These are phyloP conservation scores for Plasmodium reichenowi DNA, from an alignment of 169 alveolate genomes.

Conservation along the genomic window DNA sequence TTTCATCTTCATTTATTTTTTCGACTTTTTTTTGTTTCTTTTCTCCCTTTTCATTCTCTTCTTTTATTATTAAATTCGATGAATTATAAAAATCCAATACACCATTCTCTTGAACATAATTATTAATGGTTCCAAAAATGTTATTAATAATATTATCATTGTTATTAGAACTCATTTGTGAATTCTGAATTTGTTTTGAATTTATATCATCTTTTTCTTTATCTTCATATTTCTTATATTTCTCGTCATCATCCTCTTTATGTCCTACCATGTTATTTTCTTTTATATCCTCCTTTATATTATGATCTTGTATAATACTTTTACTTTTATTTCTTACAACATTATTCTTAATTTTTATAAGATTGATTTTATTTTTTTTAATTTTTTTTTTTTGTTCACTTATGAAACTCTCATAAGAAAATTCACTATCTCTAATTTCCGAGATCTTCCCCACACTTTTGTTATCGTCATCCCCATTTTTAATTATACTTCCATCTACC, in stretches of 20 bases:
- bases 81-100: slow-evolving; percentile 48
- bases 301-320: background rate
- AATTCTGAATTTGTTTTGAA: background rate
- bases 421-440: slow-evolving; percentile 72
- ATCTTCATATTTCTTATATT: background rate
- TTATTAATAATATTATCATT: slow-evolving; percentile 17
- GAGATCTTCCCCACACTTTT: slow-evolving; percentile 26
- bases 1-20: background rate
- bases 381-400: slow-evolving; percentile 63
- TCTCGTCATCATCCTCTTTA: background rate
- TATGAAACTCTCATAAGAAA: slow-evolving; percentile 72
- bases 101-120: slow-evolving; percentile 62
- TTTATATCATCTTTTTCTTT: background rate
- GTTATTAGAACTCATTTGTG: background rate
- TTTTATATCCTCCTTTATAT: background rate
- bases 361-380: slow-evolving; percentile 51
- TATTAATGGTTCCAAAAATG: slow-evolving; percentile 25
- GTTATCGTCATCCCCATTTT: slow-evolving; percentile 8
- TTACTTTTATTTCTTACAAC: slow-evolving; percentile 10
- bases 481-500: background rate
- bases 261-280: background rate
- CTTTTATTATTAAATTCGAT: background rate
- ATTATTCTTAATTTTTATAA: slow-evolving; percentile 58
- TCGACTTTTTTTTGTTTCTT: background rate
- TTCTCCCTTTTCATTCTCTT: slow-evolving; percentile 4